Percentiles rank a stretch among this genome's conserved stretches.
Conservation (phyloP, 345 rosid genomes). For the Salix udensis region DNA sequence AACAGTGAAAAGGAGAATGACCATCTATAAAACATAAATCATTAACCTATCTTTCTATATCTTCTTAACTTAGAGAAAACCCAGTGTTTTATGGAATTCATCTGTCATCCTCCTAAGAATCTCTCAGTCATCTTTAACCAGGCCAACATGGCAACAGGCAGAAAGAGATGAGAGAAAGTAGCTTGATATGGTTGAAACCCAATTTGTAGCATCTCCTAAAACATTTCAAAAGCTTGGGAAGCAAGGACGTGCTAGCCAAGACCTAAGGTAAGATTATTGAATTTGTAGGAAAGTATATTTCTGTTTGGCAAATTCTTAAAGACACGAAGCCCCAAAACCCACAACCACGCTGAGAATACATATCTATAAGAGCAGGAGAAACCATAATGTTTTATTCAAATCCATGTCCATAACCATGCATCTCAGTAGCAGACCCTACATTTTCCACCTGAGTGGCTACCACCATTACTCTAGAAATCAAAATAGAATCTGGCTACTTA, state of each 20-base stretch:
- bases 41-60: not conserved
- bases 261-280: conserved; percentile 53
- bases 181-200: conserved; percentile 57
- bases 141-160: conserved; percentile 76
- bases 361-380: conserved; percentile 63
- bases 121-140: conserved; percentile 48
- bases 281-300: conserved; percentile 55
- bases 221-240: conserved; percentile 52
- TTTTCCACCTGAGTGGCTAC: conserved; percentile 59
- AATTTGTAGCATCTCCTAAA: conserved; percentile 42
- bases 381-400: conserved; percentile 51
- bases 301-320: conserved; percentile 41
- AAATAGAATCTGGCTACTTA: conserved; percentile 53
- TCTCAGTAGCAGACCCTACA: conserved; percentile 41
- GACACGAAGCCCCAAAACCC: conserved; percentile 40
- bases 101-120: conserved; percentile 56
- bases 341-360: conserved; percentile 79
- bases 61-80: too few species aligned
- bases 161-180: conserved; percentile 71
- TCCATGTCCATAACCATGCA: conserved; percentile 64
- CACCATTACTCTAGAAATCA: conserved; percentile 49
- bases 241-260: conserved; percentile 70
- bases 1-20: not conserved
- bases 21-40: not conserved
- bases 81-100: too few species aligned